These are phyloP conservation scores for Yamadazyma atlantica DNA, from an alignment of 1,139 yeast species.

Conservation along the genomic window DNA sequence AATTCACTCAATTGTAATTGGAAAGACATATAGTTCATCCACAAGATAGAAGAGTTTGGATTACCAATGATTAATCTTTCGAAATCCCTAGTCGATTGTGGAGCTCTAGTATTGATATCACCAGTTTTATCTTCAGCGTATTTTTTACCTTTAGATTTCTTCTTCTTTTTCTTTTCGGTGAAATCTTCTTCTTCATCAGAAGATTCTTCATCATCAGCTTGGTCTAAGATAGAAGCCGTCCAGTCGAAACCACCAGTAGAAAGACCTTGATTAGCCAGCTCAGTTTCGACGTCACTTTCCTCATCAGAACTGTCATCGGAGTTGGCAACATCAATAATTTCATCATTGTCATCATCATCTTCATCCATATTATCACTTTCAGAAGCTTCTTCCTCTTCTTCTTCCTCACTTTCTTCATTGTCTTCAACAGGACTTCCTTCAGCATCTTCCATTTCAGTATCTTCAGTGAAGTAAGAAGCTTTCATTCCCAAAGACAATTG, in stretches of 20 bases:
- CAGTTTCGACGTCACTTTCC: constrained; percentile 20
- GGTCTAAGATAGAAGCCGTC: constrained; percentile 88
- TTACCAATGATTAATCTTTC: constrained; percentile 88
- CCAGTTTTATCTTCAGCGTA: constrained; percentile 79
- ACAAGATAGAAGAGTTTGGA: constrained; percentile 88
- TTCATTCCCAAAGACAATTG: constrained; percentile 89
- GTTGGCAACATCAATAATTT: constrained; percentile 22
- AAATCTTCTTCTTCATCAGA: constrained; percentile 59
- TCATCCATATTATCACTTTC: constrained; percentile 8
- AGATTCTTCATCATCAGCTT: constrained; percentile 57
- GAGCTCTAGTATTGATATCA: constrained; percentile 78
- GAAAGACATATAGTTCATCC: constrained; percentile 99
- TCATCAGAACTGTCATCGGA: constrained; percentile 22
- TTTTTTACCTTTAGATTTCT: constrained; percentile 42
- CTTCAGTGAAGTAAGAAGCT: constrained; percentile 76
- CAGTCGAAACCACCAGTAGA: constrained; percentile 87
- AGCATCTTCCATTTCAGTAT: constrained; percentile 31
- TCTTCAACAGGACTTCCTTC: constrained; percentile 25
- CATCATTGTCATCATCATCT: constrained; percentile 27
- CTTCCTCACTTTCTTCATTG: constrained; percentile 21
- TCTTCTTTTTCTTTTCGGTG: constrained; percentile 44
- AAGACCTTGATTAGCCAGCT: constrained; percentile 49
- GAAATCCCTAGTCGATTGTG: constrained; percentile 87
- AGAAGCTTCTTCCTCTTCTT: too few species aligned
- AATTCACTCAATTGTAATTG: constrained; percentile 91